Percentiles rank a stretch among this genome's conserved stretches.
phyloP scores from a whole-genome alignment of 805 yeast species.

The Scheffersomyces coipomensis region DNA sequence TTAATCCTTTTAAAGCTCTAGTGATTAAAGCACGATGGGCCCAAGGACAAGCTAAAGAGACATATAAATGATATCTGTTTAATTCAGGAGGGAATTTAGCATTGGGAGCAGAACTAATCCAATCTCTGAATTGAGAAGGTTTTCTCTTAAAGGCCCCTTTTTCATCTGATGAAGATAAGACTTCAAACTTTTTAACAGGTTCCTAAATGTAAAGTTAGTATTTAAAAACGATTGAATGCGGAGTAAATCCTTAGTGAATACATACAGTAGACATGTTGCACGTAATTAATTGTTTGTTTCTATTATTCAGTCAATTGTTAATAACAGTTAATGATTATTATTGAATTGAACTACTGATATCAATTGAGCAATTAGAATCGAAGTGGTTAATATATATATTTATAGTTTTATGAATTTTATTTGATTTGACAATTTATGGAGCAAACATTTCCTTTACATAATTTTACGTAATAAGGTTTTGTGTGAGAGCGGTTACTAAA shows the following conservation, averaged over 20 bases:
- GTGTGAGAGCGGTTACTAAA: too few relatives aligned
- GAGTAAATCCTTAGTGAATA: too few relatives aligned
- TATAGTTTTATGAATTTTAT: too few relatives aligned
- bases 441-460: neutral
- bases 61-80: conserved; percentile 83
- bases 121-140: conserved; percentile 55
- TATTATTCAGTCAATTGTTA: too few relatives aligned
- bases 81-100: conserved; percentile 71
- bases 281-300: too few relatives aligned
- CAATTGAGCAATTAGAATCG: too few relatives aligned
- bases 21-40: conserved; percentile 83
- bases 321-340: too few relatives aligned
- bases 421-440: too few relatives aligned
- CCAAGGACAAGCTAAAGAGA: conserved; percentile 93
- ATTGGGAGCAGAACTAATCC: conserved; percentile 55
- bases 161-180: conserved; percentile 44
- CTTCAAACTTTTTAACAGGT: conserved; percentile 29
- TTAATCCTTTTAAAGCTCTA: conserved; percentile 68
- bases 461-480: neutral
- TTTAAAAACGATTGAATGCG: too few relatives aligned
- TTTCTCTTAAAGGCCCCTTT: conserved; percentile 22
- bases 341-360: too few relatives aligned
- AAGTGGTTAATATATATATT: too few relatives aligned
- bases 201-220: neutral
- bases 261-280: conserved; percentile 5